Base-by-base conservation (phyloP, 805 yeast species). In the Wickerhamiella vanderwaltii region DNA sequence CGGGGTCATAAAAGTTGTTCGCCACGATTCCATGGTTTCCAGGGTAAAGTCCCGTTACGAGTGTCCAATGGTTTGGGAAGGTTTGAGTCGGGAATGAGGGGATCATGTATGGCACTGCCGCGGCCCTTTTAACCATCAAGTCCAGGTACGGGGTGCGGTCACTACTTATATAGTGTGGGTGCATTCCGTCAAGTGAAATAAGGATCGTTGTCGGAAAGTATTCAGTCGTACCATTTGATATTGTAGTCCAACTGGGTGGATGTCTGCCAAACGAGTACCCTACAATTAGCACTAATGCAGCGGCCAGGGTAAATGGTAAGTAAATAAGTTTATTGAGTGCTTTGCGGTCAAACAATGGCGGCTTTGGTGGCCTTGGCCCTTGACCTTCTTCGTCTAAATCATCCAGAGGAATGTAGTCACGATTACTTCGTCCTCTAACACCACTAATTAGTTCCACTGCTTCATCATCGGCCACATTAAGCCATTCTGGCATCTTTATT, bases 31-130 rank as follows among this genome's bases (percentile, higher is more conserved):
- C 95, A 59, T 87, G 95, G 43, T 77, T 73, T 3, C 77, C 68
- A 1, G 96, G 95, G 45, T 77, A 72, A 32, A 82, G 61, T 0
- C 97, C 97, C 0, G 96, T 88, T 1, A 80, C 79, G 49, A 87
- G 57, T 0, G 94, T 76, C 88, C 94, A 88, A 59, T 86, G 94
- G 57, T 88, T 87, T 1, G 95, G 91, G 52, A 84, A 83, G 1
- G 95, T 82, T 18, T 84, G 80, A 0, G 94, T 73, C 3, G 96
- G 96, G 56, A 86, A 85, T 2, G 85, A 71, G 1, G 96, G 94
- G 6, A 63, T 61, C 88, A 88, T 83, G 54, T 72, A 85, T 1
- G 96, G 95, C 5, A 43, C 46, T 3, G 85, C 75, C 12, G 77
- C 79, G 39, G 65, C 70, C 4, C 66, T 69, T 19, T 72, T 60